Base-by-base conservation (phyloP, 75 land plant genomes). In the Cupressus sempervirens region DNA sequence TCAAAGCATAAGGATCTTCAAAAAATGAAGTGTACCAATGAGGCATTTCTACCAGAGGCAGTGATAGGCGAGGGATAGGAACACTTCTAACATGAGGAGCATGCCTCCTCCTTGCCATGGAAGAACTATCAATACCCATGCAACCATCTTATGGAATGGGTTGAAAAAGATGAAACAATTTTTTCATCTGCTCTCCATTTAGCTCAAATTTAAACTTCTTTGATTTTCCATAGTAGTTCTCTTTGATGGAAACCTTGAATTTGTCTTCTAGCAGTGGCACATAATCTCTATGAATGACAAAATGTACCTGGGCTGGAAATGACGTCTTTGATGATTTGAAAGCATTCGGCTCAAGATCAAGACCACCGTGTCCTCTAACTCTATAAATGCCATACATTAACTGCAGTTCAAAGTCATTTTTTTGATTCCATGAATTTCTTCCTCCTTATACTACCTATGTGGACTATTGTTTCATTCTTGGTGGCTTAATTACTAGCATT, bases 231-330 rank as follows among this genome's bases (percentile, higher is more conserved):
- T 58, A 85, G 79, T 89, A 91, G 32, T 91, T 91, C 26, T 85
- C 88, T 68, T 89, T 88, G 56, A 89, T 91, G 30, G 85, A 86
- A 79, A 15, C 70, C 41, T 88, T 91, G 36, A 91, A 89, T 53
- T 80, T 86, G 29, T 83, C 87, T 75, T 89, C 93, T 13, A 86
- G 50, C 50, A 91, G 58, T 5, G 93, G 93, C 72, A 84, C 74
- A 45, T 91, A 89, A 50, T 91, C 89, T 14, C 81, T 80, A 0
- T 82, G 30, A 80, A 91, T 82, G 15, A n/a, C 12, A 75, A 89
- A 91, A 4, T 86, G 88, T 11, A 91, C 93, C 93, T 93, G 94
- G 26, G 92, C 58, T 45, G 93, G 92, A 74, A 88, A 93, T 30
- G 84, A 54, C 56, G 52, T 53, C 1, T 48, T 11, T 0, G 84